Conservation (phyloP, 768 basidiomycete species). For the Lentinula boryana region DNA sequence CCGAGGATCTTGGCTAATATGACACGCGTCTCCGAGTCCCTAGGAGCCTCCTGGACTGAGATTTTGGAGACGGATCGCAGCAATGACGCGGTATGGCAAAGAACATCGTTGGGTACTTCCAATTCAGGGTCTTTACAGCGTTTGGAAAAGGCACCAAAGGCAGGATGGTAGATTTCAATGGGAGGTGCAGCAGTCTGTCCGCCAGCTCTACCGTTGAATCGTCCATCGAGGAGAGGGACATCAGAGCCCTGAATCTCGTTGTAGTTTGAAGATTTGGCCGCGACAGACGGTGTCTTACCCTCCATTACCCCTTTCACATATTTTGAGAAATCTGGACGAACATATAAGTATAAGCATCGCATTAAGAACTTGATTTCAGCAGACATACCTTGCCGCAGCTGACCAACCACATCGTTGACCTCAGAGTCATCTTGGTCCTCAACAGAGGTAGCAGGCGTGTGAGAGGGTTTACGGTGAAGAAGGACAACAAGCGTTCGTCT, state of each 20-base stretch:
- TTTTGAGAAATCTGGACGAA: neutral
- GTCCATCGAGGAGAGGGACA: constrained; percentile 7
- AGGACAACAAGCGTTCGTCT: neutral
- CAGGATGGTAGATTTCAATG: constrained; percentile 11
- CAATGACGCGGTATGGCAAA: neutral
- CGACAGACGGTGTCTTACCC: constrained; percentile 5
- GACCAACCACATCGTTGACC: neutral
- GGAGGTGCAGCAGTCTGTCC: constrained; percentile 4
- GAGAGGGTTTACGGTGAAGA: neutral
- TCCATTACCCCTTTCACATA: neutral
- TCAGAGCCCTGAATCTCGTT: neutral
- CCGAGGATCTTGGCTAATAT: neutral
- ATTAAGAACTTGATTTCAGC: neutral
- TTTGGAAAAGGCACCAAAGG: constrained; percentile 13
- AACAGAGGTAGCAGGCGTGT: neutral
- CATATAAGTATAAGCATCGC: no score
- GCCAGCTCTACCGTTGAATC: neutral
- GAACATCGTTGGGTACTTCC: constrained; percentile 2
- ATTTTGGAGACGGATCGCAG: constrained; percentile 7
- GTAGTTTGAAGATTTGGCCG: constrained; percentile 10
- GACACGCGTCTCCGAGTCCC: neutral
- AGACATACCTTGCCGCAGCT: neutral
- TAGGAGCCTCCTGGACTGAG: neutral
- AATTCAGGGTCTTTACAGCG: constrained; percentile 10
- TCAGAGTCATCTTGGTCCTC: neutral